phyloP scores from a whole-genome alignment of 805 yeast genomes.

The Metschnikowia matae region DNA sequence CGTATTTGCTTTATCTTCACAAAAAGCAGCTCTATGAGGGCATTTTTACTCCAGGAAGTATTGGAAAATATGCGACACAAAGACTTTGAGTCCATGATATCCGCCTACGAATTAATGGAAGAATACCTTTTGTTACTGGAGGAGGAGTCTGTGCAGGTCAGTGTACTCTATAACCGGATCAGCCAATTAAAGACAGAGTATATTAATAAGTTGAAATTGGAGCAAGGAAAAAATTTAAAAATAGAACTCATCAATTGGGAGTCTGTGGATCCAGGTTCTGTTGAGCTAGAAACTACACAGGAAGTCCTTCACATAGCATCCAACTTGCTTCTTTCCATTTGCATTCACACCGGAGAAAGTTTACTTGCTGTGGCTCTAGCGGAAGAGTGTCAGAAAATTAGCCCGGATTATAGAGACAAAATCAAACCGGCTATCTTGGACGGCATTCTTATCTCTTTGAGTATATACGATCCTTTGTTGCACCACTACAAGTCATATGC shows the following conservation, averaged over 20 bases:
- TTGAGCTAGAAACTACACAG: background rate
- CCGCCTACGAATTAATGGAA: constrained; percentile 1
- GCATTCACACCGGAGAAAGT: constrained; percentile 2
- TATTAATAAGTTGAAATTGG: too few relatives aligned
- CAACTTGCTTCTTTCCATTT: constrained; percentile 3
- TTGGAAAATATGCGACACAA: background rate
- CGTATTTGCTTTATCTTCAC: background rate
- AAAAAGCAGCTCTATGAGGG: constrained; percentile 1
- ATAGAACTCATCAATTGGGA: background rate
- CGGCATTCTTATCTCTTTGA: constrained; percentile 8
- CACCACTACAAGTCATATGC: constrained; percentile 13
- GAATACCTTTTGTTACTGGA: constrained; percentile 1
- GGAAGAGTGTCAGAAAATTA: background rate
- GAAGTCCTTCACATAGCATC: background rate
- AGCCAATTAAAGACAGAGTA: background rate
- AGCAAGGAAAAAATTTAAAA: too few relatives aligned
- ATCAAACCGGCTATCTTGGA: constrained; percentile 7
- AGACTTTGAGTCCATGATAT: background rate
- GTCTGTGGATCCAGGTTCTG: too few relatives aligned
- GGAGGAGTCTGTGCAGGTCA: background rate
- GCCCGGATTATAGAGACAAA: background rate
- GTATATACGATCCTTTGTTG: constrained; percentile 8
- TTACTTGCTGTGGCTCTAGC: constrained; percentile 1
- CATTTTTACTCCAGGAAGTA: constrained; percentile 1
- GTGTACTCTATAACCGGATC: background rate